Conservation (phyloP, 2,329 filamentous ascomycete species). For the Westerdykella ornata region DNA sequence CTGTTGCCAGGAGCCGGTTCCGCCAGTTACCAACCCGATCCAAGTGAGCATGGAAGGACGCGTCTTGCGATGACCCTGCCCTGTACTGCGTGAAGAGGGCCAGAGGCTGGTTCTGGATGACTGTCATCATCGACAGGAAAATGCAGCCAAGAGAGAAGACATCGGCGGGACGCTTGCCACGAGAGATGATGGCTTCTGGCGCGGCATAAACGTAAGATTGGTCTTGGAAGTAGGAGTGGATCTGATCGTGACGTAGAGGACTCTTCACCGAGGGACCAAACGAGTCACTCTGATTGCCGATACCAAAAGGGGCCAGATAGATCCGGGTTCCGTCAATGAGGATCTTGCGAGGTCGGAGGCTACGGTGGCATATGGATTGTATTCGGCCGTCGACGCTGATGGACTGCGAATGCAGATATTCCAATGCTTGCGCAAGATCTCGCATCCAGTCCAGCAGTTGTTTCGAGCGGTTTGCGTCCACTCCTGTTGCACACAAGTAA, state of each 20-base stretch:
- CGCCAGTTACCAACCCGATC: conserved; percentile 33
- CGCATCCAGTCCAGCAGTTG: conserved; percentile 38
- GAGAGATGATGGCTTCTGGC: conserved; percentile 33
- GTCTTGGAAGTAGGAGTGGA: conserved; percentile 28
- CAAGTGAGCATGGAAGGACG: conserved; percentile 36
- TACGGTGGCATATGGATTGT: conserved; percentile 32
- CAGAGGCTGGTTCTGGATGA: conserved; percentile 32
- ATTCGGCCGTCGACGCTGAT: conserved; percentile 2
- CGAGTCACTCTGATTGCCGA: conserved; percentile 23
- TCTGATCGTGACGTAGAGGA: conserved; percentile 26
- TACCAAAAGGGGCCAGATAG: conserved; percentile 34
- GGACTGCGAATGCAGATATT: conserved; percentile 32
- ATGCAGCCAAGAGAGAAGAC: conserved; percentile 38
- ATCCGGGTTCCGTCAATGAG: conserved; percentile 33
- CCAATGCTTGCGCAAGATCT: conserved; percentile 35
- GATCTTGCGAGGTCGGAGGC: conserved; percentile 37
- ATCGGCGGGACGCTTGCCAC: conserved; percentile 34
- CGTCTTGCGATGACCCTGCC: conserved; percentile 29
- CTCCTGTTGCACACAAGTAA: conserved; percentile 27
- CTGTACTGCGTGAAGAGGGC: conserved; percentile 32
- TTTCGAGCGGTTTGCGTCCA: conserved; percentile 27
- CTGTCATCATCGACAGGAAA: conserved; percentile 37
- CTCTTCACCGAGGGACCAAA: conserved; percentile 25
- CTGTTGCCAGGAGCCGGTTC: conserved; percentile 26
- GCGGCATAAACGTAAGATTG: conserved; percentile 36